Conservation (phyloP, 805 yeast genomes). For the Yamadazyma sp. region DNA sequence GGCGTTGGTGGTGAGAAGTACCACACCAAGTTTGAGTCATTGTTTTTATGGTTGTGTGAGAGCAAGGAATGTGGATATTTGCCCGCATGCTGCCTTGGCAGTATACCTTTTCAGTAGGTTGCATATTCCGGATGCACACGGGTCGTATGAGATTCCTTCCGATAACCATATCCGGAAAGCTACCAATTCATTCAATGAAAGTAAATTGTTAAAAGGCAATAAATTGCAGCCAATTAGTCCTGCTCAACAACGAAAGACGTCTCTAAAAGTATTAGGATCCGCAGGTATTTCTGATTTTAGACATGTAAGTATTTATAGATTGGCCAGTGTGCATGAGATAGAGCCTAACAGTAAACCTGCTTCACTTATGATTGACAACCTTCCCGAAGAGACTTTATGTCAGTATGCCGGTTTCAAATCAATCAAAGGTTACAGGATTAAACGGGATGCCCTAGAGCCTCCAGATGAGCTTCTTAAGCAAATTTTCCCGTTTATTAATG, state of each 20-base stretch:
- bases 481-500: constrained; percentile 30
- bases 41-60: constrained; percentile 23
- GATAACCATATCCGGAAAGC: constrained; percentile 3
- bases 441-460: constrained; percentile 23
- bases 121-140: constrained; percentile 28
- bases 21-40: constrained; percentile 1
- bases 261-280: constrained; percentile 20
- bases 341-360: constrained; percentile 11
- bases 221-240: constrained; percentile 23
- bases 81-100: constrained; percentile 28
- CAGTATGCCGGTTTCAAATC: constrained; percentile 25
- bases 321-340: neutral
- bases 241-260: constrained; percentile 28
- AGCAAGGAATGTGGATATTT: constrained; percentile 24
- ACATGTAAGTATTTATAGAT: constrained; percentile 1
- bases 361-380: constrained; percentile 11
- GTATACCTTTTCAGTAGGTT: constrained; percentile 28
- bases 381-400: constrained; percentile 17
- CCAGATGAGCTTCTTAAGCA: constrained; percentile 24
- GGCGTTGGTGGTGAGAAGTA: constrained; percentile 12
- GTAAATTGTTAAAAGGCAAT: constrained; percentile 23
- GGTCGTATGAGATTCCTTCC: constrained; percentile 18
- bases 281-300: constrained; percentile 12
- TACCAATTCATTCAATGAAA: constrained; percentile 16
- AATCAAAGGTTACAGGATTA: constrained; percentile 19